These are phyloP conservation scores for Aureobasidium lini DNA, from an alignment of 2,329 filamentous ascomycete species.

Conservation along the genomic window DNA sequence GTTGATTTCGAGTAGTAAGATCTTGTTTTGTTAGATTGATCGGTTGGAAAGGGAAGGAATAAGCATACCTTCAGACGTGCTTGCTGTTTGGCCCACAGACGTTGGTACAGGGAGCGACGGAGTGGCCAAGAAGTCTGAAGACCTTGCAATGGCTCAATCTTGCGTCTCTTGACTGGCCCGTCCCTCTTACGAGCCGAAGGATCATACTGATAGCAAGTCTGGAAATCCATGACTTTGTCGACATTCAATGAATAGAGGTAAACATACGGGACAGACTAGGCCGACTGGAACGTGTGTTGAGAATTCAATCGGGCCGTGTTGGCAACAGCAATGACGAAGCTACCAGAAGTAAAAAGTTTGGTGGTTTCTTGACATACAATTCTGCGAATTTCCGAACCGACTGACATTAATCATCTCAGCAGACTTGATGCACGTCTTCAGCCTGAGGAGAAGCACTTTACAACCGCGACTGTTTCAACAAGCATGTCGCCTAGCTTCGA, in stretches of 20 bases:
- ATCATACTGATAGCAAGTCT: conserved; percentile 41
- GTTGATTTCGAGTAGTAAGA: conserved; percentile 33
- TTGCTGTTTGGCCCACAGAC: conserved; percentile 59
- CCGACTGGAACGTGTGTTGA: neutral
- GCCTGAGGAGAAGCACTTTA: conserved; percentile 12
- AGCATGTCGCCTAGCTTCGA: conserved; percentile 17
- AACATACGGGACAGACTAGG: neutral
- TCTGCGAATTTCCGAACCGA: neutral
- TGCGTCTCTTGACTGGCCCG: conserved; percentile 35
- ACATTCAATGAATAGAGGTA: neutral
- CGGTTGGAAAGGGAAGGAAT: conserved; percentile 15
- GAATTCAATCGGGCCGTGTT: neutral
- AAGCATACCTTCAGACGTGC: conserved; percentile 50
- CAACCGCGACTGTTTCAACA: conserved; percentile 18
- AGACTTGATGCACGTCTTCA: conserved; percentile 16
- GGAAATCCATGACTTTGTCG: conserved; percentile 36
- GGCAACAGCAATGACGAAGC: conserved; percentile 1
- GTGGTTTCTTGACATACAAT: neutral
- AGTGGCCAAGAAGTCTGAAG: conserved; percentile 35
- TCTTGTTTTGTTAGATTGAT: conserved; percentile 19
- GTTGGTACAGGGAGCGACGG: conserved; percentile 53
- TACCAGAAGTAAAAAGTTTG: conserved; percentile 10
- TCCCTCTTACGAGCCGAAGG: conserved; percentile 24
- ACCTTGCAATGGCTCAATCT: conserved; percentile 23
- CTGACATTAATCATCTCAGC: neutral